Conservation (phyloP, 2,329 filamentous ascomycete species). For the Pseudocercospora crystallina region DNA sequence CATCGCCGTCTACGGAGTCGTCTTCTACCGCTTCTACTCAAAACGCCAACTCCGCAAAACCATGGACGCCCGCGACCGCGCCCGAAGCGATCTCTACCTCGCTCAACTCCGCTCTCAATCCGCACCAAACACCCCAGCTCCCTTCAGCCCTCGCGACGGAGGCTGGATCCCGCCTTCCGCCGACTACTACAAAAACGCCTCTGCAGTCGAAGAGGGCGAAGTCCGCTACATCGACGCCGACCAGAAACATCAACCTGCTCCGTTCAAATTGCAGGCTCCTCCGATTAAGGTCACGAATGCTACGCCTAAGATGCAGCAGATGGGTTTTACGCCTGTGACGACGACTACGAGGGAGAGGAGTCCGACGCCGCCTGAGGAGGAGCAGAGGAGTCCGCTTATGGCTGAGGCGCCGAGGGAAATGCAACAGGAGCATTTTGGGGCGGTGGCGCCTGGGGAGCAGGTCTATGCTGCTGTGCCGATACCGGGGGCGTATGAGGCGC, state of each 20-base stretch:
- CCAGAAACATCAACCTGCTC: slow-evolving; percentile 45
- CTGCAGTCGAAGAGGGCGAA: slow-evolving; percentile 41
- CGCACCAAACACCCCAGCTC: slow-evolving; percentile 81
- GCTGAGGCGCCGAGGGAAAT: slow-evolving; percentile 43
- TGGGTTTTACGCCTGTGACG: slow-evolving; percentile 57
- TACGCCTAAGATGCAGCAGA: slow-evolving; percentile 67
- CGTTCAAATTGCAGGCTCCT: slow-evolving; percentile 86
- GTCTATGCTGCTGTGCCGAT: slow-evolving; percentile 86
- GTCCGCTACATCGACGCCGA: slow-evolving; percentile 62
- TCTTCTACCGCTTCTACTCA: slow-evolving; percentile 97
- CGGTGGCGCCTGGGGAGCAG: slow-evolving; percentile 74
- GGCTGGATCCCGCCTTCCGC: slow-evolving; percentile 47
- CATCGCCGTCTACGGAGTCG: slow-evolving; percentile 86
- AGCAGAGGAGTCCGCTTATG: slow-evolving; percentile 43
- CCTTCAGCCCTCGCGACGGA: slow-evolving; percentile 60
- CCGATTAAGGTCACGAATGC: slow-evolving; percentile 75
- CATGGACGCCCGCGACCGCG: slow-evolving; percentile 93
- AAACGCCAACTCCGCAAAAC: slow-evolving; percentile 94
- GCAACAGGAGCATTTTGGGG: slow-evolving; percentile 61
- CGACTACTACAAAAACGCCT: slow-evolving; percentile 40
- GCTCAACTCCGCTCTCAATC: slow-evolving; percentile 69
- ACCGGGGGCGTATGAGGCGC: slow-evolving; percentile 69
- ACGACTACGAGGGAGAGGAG: slow-evolving; percentile 21
- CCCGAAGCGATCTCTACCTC: slow-evolving; percentile 91
- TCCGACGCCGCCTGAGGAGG: slow-evolving; percentile 28